These are phyloP conservation scores for Plasmodium gaboni DNA, from an alignment of 169 alveolate species.

Conservation along the genomic window DNA sequence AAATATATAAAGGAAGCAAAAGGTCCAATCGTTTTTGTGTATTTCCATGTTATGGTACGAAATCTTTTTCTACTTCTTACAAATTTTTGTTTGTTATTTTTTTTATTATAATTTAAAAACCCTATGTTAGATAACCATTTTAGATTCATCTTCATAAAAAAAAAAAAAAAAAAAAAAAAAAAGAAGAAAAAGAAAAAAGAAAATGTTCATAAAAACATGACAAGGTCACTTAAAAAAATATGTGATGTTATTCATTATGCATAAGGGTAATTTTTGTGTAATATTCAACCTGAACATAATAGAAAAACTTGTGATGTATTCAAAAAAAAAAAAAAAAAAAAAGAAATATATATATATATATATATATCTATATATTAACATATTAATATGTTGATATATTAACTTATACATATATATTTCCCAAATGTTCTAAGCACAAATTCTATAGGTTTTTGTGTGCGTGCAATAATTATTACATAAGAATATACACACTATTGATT, in stretches of 20 bases:
- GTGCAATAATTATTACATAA: conserved; percentile 6
- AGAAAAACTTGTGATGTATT: conserved; percentile 4
- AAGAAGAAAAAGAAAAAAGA: neutral
- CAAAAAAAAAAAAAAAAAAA: neutral
- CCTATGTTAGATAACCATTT: conserved; percentile 57
- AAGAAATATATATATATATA: neutral
- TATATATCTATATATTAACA: conserved; percentile 7
- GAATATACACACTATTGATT: neutral
- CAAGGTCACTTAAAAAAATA: neutral
- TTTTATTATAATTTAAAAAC: conserved; percentile 29
- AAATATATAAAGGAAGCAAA: conserved; percentile 83
- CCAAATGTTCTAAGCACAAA: neutral
- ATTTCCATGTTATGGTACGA: conserved; percentile 87
- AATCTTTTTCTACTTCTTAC: conserved; percentile 82
- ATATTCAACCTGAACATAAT: conserved; percentile 17
- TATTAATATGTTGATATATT: neutral
- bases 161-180: conserved; percentile 8
- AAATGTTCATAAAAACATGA: conserved; percentile 1
- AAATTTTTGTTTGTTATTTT: conserved; percentile 53
- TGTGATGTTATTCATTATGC: conserved; percentile 14
- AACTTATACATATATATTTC: neutral
- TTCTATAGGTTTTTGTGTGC: conserved; percentile 10
- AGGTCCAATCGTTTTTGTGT: conserved; percentile 85
- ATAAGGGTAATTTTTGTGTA: neutral
- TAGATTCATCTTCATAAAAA: conserved; percentile 49